phyloP scores from a whole-genome alignment of 129 eudicot genomes.

The Silybum marianum region DNA sequence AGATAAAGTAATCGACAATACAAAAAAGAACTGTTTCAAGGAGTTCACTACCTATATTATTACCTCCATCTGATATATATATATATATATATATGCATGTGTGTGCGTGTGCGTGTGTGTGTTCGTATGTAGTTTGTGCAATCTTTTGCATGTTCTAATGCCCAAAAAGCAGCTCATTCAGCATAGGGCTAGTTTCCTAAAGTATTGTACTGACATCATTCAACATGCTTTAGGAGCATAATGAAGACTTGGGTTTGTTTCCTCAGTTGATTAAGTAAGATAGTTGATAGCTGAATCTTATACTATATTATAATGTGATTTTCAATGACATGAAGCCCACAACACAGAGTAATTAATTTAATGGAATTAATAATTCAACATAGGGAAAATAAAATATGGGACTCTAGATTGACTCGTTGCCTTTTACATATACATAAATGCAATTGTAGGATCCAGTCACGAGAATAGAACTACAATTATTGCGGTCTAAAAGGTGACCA shows the following conservation, averaged over 20 bases:
- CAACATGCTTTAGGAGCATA: background rate
- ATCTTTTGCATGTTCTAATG: background rate
- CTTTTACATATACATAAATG: background rate
- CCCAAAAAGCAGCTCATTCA: background rate
- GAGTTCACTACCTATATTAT: background rate
- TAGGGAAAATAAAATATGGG: background rate
- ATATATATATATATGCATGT: background rate
- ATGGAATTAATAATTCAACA: background rate
- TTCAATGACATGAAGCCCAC: constrained; percentile 1
- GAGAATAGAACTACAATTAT: background rate
- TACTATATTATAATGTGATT: background rate
- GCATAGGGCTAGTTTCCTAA: background rate
- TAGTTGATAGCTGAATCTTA: background rate
- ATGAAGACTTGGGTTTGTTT: background rate
- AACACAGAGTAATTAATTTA: background rate
- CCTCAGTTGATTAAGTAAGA: background rate
- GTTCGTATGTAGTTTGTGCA: background rate
- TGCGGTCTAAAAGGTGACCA: background rate
- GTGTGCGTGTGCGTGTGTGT: background rate
- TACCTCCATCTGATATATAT: background rate
- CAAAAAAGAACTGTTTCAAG: background rate
- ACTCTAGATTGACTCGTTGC: background rate
- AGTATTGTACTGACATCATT: background rate
- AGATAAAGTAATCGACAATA: background rate
- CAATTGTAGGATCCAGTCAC: background rate